Base-by-base conservation (phyloP, 2,329 filamentous ascomycete species). In the Scortechinia acanthostroma region DNA sequence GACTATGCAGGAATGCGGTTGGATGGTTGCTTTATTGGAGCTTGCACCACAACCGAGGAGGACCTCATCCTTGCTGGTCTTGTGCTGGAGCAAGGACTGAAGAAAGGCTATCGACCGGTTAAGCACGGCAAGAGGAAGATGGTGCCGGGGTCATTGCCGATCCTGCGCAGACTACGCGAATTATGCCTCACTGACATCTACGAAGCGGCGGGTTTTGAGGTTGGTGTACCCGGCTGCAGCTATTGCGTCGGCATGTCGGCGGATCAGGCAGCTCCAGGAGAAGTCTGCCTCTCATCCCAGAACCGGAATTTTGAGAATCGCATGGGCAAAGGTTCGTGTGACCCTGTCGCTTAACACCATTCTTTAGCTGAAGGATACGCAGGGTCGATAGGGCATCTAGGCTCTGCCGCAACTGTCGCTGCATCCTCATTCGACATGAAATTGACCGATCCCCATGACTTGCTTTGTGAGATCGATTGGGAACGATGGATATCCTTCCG, bases 291-390 rank as follows among this genome's bases (percentile, higher is more conserved):
- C 1, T 63, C 58, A 5, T 65, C 61, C 3, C 65, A 70, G 50
- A 70, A 70, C 48, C 55, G 66, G 4, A 70, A 70, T 46, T 69
- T 70, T 47, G 52, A 66, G 48, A 70, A 72, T 48, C 52, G 68
- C 2, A 71, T 70, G 65, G 66, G 66, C 2, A 58, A 56, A 49
- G 65, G 65, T n/a, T n/a, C n/a, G n/a, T 62, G 45, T 21, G 48
- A 35, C 5, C n/a, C 22, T 16, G 37, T 42, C 22, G 42, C 20
- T n/a, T 44, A 37, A 46, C n/a, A n/a, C n/a, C n/a, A n/a, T n/a
- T n/a, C 46, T 45, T 43, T 25, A 48, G 13, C 25, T 30, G n/a
- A 30, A 10, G n/a, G 25, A 30, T 30, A 30, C n/a, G 25, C 40
- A 66, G 63, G 64, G 1, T 60, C 66, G 0, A 60, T 74, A 48